Conservation (phyloP, 83 land plant genomes). For the Picea abies region DNA sequence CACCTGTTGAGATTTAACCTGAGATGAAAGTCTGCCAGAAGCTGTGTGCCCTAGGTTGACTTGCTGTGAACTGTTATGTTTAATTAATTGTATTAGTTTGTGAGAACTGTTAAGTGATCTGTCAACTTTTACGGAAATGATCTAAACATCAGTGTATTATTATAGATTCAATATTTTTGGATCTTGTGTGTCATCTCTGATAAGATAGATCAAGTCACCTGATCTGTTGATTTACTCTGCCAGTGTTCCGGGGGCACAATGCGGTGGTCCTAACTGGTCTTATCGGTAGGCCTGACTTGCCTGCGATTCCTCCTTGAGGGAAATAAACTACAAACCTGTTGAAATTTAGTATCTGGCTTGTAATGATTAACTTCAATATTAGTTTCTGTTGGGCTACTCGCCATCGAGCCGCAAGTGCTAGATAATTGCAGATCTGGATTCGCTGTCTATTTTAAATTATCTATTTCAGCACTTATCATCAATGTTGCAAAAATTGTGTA, state of each 20-base stretch:
- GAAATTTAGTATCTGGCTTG: not conserved
- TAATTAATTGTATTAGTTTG: not conserved
- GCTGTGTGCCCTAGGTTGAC: no score
- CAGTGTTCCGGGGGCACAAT: not conserved
- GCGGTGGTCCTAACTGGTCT: not conserved
- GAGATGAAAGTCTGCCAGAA: no score
- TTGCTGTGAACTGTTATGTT: no score
- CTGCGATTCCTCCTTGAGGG: not conserved
- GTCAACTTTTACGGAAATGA: not conserved
- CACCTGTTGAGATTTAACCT: not conserved
- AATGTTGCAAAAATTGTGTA: no score
- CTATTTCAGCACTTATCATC: not conserved
- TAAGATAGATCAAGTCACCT: no score
- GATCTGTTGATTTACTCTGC: no score
- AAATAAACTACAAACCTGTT: not conserved
- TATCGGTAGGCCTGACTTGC: not conserved
- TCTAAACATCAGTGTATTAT: no score
- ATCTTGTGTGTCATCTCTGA: no score
- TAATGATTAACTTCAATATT: not conserved
- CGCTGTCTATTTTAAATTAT: not conserved
- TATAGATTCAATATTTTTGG: not conserved
- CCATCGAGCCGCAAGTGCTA: no score
- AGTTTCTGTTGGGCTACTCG: not conserved
- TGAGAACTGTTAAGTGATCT: not conserved
- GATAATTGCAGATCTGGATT: slow-evolving; percentile 1